Percentiles rank a stretch among this genome's conserved stretches.
These are phyloP conservation scores for Trametes cinnabarina DNA, from an alignment of 768 basidiomycete genomes.

Conservation along the genomic window DNA sequence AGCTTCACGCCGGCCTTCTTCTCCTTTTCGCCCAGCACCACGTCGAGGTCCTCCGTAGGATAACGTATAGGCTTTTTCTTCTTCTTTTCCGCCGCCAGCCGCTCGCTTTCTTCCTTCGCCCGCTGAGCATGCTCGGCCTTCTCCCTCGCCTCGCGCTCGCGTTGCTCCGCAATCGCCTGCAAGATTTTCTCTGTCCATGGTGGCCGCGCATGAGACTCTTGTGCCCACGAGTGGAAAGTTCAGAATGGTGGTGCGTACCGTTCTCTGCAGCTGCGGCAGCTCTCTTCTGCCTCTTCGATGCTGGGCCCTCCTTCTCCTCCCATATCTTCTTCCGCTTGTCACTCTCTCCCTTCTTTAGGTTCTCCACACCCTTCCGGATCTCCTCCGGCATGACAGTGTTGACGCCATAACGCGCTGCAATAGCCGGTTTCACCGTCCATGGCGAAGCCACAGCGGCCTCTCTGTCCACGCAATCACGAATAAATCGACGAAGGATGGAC, in stretches of 20 bases:
- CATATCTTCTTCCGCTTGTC: constrained; percentile 91
- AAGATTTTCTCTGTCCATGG: constrained; percentile 28
- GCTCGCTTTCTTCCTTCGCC: constrained; percentile 69
- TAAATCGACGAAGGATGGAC: constrained; percentile 93
- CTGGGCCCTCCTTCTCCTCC: constrained; percentile 85
- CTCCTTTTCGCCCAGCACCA: constrained; percentile 76
- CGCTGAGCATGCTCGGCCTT: constrained; percentile 64
- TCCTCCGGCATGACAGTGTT: constrained; percentile 84
- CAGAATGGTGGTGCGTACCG: constrained; percentile 39
- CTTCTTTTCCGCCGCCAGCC: constrained; percentile 72
- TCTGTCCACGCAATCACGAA: constrained; percentile 92
- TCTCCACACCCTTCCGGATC: constrained; percentile 74
- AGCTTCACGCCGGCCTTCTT: constrained; percentile 74
- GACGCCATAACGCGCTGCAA: constrained; percentile 84
- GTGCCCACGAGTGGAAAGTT: neutral
- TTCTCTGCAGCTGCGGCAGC: constrained; percentile 72
- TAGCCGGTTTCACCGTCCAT: constrained; percentile 88
- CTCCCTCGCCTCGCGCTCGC: constrained; percentile 68
- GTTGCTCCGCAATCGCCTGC: constrained; percentile 50
- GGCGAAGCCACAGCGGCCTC: constrained; percentile 91
- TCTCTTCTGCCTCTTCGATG: constrained; percentile 77
- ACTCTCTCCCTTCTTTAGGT: constrained; percentile 81
- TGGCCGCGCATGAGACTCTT: neutral
- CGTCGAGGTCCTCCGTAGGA: constrained; percentile 89
- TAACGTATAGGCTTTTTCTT: constrained; percentile 91